Evolutionary conservation across 441 rosid species (phyloP).

Genomic region (Adansonia madagascariensis): DNA sequence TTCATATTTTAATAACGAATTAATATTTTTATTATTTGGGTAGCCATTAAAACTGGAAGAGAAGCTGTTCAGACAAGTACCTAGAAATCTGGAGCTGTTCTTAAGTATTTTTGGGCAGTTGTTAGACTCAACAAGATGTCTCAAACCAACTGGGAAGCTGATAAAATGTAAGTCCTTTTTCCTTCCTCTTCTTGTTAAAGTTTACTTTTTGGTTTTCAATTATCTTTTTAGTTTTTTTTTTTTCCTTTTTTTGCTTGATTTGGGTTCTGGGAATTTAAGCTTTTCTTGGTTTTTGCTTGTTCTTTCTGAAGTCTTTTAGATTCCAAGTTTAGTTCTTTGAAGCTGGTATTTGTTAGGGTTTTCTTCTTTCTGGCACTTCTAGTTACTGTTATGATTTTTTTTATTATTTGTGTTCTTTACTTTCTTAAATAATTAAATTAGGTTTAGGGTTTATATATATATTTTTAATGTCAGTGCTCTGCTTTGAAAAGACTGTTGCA

Average conservation of each 20-base stretch:
- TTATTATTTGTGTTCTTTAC: background rate
- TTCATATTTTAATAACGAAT: background rate
- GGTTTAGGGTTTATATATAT: background rate
- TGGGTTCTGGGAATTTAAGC: constrained; percentile 3
- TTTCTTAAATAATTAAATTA: background rate
- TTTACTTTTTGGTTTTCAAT: background rate
- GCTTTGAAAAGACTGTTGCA: constrained; percentile 10
- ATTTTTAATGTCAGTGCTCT: background rate
- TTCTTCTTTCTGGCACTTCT: constrained; percentile 26
- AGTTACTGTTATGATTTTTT: background rate
- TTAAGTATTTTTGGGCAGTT: constrained; percentile 43
- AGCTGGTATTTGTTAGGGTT: constrained; percentile 28
- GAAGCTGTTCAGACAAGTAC: constrained; percentile 33
- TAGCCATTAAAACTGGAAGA: constrained; percentile 32
- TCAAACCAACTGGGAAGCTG: constrained; percentile 96
- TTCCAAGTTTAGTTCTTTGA: constrained; percentile 17
- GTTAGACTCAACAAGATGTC: constrained; percentile 56
- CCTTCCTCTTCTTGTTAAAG: background rate
- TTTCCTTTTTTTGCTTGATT: background rate
- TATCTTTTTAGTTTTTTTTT: background rate
- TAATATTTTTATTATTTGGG: constrained; percentile 28
- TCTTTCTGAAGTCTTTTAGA: constrained; percentile 23
- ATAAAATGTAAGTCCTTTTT: constrained; percentile 69
- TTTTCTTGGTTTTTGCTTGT: constrained; percentile 19
- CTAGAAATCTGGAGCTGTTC: constrained; percentile 45